Base-by-base conservation (phyloP, 2,329 filamentous ascomycete species). In the Trichoderma sp. region DNA sequence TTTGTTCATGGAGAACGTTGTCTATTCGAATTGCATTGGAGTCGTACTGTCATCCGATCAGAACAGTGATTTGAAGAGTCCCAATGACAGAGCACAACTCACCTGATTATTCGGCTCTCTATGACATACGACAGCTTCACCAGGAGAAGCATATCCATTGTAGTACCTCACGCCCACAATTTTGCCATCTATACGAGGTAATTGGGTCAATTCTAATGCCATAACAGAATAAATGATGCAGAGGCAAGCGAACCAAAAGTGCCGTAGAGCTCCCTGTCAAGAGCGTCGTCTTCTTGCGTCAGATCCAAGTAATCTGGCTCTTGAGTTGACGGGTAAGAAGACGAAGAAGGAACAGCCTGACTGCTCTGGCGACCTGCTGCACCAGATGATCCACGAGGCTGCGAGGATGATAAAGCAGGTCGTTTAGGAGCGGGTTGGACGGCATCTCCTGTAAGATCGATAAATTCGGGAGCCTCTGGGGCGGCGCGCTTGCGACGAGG, bases 11-110 rank as follows among this genome's bases (percentile, higher is more conserved):
- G 75, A 91, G 86, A 16, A 94, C 92, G 77, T 96, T 96, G 74
- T 92, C 85, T 1, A 96, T 87, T 5, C 88, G 87, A 69, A 96
- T 93, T 0, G 93, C 93, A 79, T 96, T 96, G 6, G 73, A 72
- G 76, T 96, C 92, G 75, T 91, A 92, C 73, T 82, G 64, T n/a
- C 24, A 16, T 21, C 13, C 19, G 2, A 16, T 49, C 53, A 61
- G 53, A 5, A 16, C 16, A 33, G 13, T 47, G 2, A 16, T 4
- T 35, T 19, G 27, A 19, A 5, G 43, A n/a, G 31, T 27, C 5
- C 24, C 49, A 5, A 37, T 58, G n/a, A 13, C 8, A 5, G n/a
- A 8, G 43, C 40, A 70, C 75, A 61, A 6, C 10, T 43, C 77
- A 83, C 83, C 72, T 80, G 82, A 74, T 95, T 95, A 1, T 79